Conservation (phyloP, 2,329 filamentous ascomycete species). For the Exophiala spinifera region DNA sequence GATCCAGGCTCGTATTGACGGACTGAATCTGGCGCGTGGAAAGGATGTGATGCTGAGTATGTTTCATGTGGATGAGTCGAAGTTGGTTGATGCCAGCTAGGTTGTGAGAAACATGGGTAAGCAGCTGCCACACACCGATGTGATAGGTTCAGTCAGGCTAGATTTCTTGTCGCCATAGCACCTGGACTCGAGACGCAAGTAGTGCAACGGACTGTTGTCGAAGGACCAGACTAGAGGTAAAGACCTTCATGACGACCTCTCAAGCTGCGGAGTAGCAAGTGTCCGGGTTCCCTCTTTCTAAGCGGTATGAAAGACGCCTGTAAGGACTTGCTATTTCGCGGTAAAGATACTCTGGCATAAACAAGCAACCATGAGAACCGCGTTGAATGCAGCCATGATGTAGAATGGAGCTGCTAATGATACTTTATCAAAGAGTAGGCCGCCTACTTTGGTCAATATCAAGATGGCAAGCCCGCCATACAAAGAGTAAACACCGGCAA, state of each 20-base stretch:
- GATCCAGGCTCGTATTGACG: constrained; percentile 18
- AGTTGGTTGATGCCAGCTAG: constrained; percentile 18
- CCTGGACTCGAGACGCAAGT: too few species aligned
- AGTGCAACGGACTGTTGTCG: too few species aligned
- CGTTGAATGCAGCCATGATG: constrained; percentile 90
- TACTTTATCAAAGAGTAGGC: constrained; percentile 74
- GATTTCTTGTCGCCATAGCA: too few species aligned
- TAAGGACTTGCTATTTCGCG: too few species aligned
- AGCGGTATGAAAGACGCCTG: too few species aligned
- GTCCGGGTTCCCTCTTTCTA: too few species aligned
- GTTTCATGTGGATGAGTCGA: constrained; percentile 16
- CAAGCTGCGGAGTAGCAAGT: too few species aligned
- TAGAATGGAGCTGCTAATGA: constrained; percentile 82
- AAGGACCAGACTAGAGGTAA: too few species aligned
- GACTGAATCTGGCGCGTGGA: constrained; percentile 10
- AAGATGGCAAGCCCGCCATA: constrained; percentile 88
- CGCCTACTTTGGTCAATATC: constrained; percentile 85
- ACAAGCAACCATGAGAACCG: constrained; percentile 53
- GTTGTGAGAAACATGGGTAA: too few species aligned
- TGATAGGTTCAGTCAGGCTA: too few species aligned
- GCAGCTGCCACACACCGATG: too few species aligned
- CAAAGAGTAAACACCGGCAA: constrained; percentile 90
- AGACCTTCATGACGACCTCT: too few species aligned
- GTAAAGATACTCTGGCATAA: constrained; percentile 7
- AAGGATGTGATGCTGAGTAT: constrained; percentile 7